A percentile compares a stretch with the other conserved stretches of the same genome.
phyloP scores from a whole-genome alignment of 495 filamentous ascomycete species.

The Penicillium manginii region DNA sequence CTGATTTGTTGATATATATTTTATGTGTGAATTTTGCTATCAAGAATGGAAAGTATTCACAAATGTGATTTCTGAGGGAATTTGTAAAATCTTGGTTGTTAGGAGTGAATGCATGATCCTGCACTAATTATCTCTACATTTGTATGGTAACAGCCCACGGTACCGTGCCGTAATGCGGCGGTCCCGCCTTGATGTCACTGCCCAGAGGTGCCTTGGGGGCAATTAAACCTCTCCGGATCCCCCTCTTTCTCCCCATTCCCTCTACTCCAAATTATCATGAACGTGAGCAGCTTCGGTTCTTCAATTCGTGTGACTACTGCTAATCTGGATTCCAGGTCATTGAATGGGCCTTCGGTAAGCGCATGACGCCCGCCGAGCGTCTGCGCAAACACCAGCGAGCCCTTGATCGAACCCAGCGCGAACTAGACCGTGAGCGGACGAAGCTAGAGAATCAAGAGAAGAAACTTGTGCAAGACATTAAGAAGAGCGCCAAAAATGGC shows the following conservation, averaged over 20 bases:
- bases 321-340: constrained; percentile 64
- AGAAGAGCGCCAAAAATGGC: constrained; percentile 95
- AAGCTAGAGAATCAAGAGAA: constrained; percentile 99
- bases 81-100: too few relatives aligned
- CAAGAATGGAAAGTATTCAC: too few relatives aligned
- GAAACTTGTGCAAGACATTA: constrained; percentile 92
- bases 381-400: constrained; percentile 96
- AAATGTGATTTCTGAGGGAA: too few relatives aligned
- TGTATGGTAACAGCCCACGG: constrained; percentile 1
- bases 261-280: constrained; percentile 51
- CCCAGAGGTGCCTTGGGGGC: constrained; percentile 5
- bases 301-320: neutral
- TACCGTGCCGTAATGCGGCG: constrained; percentile 8
- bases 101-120: neutral
- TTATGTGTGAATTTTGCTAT: too few relatives aligned
- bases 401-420: constrained; percentile 94
- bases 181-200: constrained; percentile 36
- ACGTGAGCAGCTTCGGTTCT: constrained; percentile 47
- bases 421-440: constrained; percentile 88
- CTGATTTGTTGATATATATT: too few relatives aligned
- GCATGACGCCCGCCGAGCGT: constrained; percentile 95
- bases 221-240: constrained; percentile 1
- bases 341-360: constrained; percentile 98
- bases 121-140: constrained; percentile 1
- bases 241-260: neutral